These are phyloP conservation scores for Ceratobasidium sp. DNA, from an alignment of 1,284 basidiomycete genomes.

Conservation along the genomic window DNA sequence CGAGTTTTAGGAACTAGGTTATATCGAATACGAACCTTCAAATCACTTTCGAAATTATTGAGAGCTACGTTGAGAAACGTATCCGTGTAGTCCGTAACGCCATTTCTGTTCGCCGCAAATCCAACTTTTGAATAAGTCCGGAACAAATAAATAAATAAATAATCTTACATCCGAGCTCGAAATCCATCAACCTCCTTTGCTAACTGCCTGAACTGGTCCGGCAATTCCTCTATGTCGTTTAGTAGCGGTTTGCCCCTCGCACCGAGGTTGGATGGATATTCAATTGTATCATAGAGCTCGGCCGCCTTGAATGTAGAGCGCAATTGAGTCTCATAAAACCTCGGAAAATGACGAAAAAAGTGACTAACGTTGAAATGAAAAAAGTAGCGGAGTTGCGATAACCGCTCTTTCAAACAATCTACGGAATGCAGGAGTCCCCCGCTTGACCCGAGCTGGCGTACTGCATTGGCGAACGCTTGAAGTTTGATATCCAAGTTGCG, in stretches of 20 bases:
- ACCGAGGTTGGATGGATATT: too few relatives aligned
- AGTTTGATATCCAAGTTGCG: conserved; percentile 45
- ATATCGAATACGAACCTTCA: conserved; percentile 65
- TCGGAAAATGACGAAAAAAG: too few relatives aligned
- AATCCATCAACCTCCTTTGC: conserved; percentile 74
- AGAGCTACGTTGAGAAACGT: conserved; percentile 78
- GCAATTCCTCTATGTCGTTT: conserved; percentile 71
- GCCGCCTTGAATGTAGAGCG: too few relatives aligned
- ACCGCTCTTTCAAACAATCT: conserved; percentile 45
- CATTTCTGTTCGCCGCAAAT: conserved; percentile 19
- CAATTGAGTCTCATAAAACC: too few relatives aligned
- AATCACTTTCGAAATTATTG: conserved; percentile 72
- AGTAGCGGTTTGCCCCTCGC: too few relatives aligned
- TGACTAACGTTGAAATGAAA: conserved; percentile 48
- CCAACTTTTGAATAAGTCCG: too few relatives aligned
- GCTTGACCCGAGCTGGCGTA: conserved; percentile 48
- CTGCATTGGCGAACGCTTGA: conserved; percentile 48
- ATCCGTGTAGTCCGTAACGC: conserved; percentile 58
- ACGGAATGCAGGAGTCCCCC: conserved; percentile 48
- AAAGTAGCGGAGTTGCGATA: conserved; percentile 48
- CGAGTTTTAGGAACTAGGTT: too few relatives aligned
- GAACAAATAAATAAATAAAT: too few relatives aligned
- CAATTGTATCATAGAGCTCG: too few relatives aligned
- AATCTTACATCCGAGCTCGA: conserved; percentile 71
- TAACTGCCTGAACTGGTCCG: conserved; percentile 69